Percentiles rank a stretch among this genome's conserved stretches.
Conservation (phyloP, 2,329 filamentous ascomycete genomes). For the Trichoderma hamatum region DNA sequence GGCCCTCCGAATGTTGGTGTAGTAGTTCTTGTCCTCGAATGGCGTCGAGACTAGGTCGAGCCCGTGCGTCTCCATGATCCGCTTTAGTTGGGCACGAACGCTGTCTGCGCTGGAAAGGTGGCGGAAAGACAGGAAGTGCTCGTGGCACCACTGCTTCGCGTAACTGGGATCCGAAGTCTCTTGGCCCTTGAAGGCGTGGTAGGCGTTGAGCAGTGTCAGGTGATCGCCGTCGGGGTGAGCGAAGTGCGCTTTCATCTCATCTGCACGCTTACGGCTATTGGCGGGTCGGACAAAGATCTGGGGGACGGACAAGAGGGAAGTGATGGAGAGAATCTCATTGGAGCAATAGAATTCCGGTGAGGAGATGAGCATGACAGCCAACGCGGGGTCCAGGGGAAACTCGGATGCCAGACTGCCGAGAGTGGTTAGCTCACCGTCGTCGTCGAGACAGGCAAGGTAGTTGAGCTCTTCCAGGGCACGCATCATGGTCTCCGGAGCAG, state of each 20-base stretch:
- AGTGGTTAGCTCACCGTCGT: constrained; percentile 88
- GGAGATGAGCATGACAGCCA: constrained; percentile 97
- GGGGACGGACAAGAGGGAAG: constrained; percentile 89
- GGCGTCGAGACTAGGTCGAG: constrained; percentile 85
- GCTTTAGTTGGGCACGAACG: constrained; percentile 85
- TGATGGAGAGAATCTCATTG: constrained; percentile 96
- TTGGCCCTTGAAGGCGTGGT: constrained; percentile 90
- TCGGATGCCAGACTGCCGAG: constrained; percentile 88
- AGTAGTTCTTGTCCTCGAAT: constrained; percentile 96
- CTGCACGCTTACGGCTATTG: constrained; percentile 82
- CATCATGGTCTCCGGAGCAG: constrained; percentile 98
- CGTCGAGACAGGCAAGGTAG: constrained; percentile 93
- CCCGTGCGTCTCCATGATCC: constrained; percentile 93
- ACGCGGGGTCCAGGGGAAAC: constrained; percentile 89
- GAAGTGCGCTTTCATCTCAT: constrained; percentile 96
- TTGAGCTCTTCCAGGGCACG: constrained; percentile 96
- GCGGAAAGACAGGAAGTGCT: constrained; percentile 90
- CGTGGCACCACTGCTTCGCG: constrained; percentile 90
- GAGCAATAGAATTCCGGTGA: constrained; percentile 98
- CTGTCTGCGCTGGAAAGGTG: constrained; percentile 92
- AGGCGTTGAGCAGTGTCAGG: constrained; percentile 93
- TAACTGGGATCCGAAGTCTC: constrained; percentile 63
- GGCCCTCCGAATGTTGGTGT: constrained; percentile 92
- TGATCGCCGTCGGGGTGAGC: constrained; percentile 93
- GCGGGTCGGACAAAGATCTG: constrained; percentile 91